Percentiles rank a stretch among this genome's conserved stretches.
phyloP scores from a whole-genome alignment of 2,329 filamentous ascomycete genomes.

The Xylaria sp. region DNA sequence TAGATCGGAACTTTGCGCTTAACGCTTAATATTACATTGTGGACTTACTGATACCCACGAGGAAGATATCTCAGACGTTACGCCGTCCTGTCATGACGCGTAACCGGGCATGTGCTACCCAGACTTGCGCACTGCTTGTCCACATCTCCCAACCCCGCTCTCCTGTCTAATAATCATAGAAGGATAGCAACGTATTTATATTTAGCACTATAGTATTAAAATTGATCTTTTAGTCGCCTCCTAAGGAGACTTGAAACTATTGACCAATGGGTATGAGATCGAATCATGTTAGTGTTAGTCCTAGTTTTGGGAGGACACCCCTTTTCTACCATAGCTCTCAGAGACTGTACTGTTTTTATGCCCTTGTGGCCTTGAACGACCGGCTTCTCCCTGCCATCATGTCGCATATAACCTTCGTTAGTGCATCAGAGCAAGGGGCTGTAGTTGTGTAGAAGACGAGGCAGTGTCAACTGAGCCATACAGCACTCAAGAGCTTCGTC shows the following conservation, averaged over 20 bases:
- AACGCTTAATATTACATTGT: not conserved
- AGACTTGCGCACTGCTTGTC: not conserved
- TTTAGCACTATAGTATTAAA: not conserved
- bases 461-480: not conserved
- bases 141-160: not conserved
- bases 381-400: not conserved
- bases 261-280: no score
- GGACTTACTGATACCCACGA: not conserved
- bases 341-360: not conserved
- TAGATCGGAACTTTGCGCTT: not conserved
- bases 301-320: no score
- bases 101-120: not conserved
- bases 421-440: not conserved
- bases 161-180: not conserved
- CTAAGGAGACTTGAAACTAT: not conserved
- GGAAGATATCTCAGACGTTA: not conserved
- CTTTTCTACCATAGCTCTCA: not conserved
- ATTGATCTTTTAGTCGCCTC: not conserved
- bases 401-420: not conserved
- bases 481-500: not conserved
- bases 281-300: no score
- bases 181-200: not conserved
- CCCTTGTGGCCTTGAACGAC: not conserved
- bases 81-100: conserved; percentile 5
- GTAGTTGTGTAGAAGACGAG: not conserved